Evolutionary conservation across 2,329 filamentous ascomycete species (phyloP).

Genomic region (Calonectria hongkongensis): DNA sequence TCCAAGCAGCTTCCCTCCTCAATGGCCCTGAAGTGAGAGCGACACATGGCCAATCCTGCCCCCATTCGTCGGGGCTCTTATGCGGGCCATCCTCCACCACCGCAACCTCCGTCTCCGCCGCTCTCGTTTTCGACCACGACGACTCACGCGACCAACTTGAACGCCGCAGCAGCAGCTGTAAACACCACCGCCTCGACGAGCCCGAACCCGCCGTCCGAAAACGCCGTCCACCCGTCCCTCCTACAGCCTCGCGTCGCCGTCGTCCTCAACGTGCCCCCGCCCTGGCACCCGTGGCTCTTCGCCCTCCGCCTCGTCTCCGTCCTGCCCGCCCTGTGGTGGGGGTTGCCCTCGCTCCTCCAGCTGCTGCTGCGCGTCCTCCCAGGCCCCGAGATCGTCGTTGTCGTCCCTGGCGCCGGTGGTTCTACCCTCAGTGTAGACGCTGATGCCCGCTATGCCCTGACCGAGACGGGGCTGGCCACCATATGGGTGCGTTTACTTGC

Average conservation of each 20-base stretch:
- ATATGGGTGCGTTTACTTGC: conserved; percentile 77
- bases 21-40: conserved; percentile 53
- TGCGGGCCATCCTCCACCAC: conserved; percentile 50
- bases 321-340: conserved; percentile 83
- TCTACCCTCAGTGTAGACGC: conserved; percentile 47
- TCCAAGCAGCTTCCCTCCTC: conserved; percentile 33
- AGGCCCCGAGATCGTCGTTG: conserved; percentile 55
- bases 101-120: conserved; percentile 1
- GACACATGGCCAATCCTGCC: conserved; percentile 54
- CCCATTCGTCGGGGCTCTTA: conserved; percentile 53
- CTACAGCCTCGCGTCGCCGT: conserved; percentile 87
- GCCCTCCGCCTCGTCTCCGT: conserved; percentile 83
- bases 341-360: conserved; percentile 79
- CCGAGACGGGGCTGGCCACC: conserved; percentile 82
- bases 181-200: neutral
- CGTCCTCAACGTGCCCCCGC: conserved; percentile 81
- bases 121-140: neutral
- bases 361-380: conserved; percentile 79
- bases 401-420: conserved; percentile 51
- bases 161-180: conserved; percentile 7
- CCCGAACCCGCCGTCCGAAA: neutral
- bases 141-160: conserved; percentile 18
- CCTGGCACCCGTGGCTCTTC: conserved; percentile 84
- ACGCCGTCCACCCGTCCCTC: conserved; percentile 63
- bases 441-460: conserved; percentile 67